Base-by-base conservation (phyloP, 1,139 yeast species). In the Tardiomyces depauwii region DNA sequence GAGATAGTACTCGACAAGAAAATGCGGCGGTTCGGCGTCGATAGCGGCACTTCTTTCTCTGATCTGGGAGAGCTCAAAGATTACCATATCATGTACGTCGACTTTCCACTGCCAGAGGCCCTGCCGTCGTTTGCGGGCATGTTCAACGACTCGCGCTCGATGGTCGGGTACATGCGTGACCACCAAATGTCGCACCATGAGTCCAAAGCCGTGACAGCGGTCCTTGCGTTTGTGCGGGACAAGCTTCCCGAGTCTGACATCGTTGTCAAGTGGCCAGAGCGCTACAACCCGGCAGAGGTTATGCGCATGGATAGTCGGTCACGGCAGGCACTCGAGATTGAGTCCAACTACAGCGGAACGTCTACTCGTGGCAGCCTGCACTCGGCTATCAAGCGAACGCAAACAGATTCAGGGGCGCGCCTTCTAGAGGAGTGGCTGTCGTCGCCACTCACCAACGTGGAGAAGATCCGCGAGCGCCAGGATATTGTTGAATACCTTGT, bases 291-390 rank as follows among this genome's bases (percentile, higher is more conserved):
- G 13, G 65, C 70, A 1, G 66, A 73, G 12, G 70, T 75, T 27
- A 73, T 91, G 73, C 86, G 82, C 51, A 82, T 91, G 64, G 98
- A 91, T 57, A 70, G 88, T 0, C 66, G 94, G 44, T 86, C 97
- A 0, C 71, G 89, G 30, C 82, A 80, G 40, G 91, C 96, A 1
- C 68, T 91, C 44, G 98, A 91, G 57, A 65, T 91, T 28, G 74
- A 75, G 44, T 65, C 68, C 41, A 73, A 84, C 0, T 66, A 78
- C 7, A 68, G 78, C 47, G 82, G 78, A n/a, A 74, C 74, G 16
- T 71, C 80, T 13, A 68, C 67, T 4, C 73, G 73, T 12, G 96
- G 96, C 0, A 80, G 96, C 0, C 64, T 91, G 16, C 66, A 85
- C 12, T 75, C 78, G 16, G 73, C 86, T 0, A 73, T 91, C 9